Evolutionary conservation across 176 grass and related monocot species (phyloP).

Genomic region (Guadua angustifolia): DNA sequence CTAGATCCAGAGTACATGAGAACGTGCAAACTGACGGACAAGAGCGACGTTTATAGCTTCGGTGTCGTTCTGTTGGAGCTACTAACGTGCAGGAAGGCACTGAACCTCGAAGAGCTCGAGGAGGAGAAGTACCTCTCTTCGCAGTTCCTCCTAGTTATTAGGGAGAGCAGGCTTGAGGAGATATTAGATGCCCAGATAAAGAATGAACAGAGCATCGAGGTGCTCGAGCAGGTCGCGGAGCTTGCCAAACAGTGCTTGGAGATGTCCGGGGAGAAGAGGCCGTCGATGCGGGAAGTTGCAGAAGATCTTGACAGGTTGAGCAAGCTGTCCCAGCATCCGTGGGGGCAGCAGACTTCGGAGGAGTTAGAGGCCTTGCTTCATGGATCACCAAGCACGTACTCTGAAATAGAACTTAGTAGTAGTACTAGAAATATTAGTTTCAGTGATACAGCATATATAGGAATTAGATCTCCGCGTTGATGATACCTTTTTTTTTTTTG

Average conservation of each 20-base stretch:
- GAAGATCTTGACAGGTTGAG: slow-evolving; percentile 49
- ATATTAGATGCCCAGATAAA: slow-evolving; percentile 57
- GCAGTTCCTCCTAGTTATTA: slow-evolving; percentile 40
- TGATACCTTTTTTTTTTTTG: neutral
- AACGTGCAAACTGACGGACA: slow-evolving; percentile 66
- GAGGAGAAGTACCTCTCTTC: slow-evolving; percentile 54
- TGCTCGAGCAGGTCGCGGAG: slow-evolving; percentile 54
- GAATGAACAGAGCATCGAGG: slow-evolving; percentile 41
- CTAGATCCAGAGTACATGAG: slow-evolving; percentile 68
- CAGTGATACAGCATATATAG: slow-evolving; percentile 35
- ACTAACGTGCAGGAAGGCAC: slow-evolving; percentile 58
- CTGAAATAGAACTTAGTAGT: slow-evolving; percentile 16
- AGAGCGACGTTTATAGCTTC: slow-evolving; percentile 97
- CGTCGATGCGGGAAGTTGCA: slow-evolving; percentile 61
- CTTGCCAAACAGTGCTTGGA: slow-evolving; percentile 63
- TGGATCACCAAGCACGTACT: slow-evolving; percentile 8
- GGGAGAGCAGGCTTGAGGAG: slow-evolving; percentile 48
- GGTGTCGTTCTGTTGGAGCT: slow-evolving; percentile 63
- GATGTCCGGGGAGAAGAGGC: slow-evolving; percentile 58
- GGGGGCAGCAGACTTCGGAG: slow-evolving; percentile 12
- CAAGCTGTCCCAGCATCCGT: slow-evolving; percentile 49
- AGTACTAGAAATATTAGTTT: slow-evolving; percentile 20
- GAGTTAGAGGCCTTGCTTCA: slow-evolving; percentile 44
- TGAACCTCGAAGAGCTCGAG: slow-evolving; percentile 39
- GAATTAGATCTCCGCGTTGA: slow-evolving; percentile 54